phyloP scores from a whole-genome alignment of 2,329 filamentous ascomycete genomes.

The Fusarium odoratissimum region DNA sequence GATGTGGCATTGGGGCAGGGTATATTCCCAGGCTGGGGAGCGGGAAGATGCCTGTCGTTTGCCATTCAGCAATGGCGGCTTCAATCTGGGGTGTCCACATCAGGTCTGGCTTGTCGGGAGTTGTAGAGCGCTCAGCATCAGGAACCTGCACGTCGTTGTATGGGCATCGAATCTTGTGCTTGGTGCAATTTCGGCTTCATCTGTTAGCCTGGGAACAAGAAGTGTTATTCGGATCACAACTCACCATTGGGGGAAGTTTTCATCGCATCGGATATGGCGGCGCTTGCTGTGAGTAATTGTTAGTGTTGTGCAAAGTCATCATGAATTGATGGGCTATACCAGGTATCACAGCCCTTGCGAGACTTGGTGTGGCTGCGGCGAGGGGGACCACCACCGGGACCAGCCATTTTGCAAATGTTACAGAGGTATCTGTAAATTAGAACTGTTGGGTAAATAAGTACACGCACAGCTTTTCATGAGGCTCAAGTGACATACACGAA shows the following conservation, averaged over 20 bases:
- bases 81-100: conserved; percentile 91
- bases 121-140: conserved; percentile 70
- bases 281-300: conserved; percentile 71
- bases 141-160: conserved; percentile 86
- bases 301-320: conserved; percentile 6
- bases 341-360: conserved; percentile 97
- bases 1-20: conserved; percentile 77
- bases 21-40: conserved; percentile 85
- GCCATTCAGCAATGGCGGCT: conserved; percentile 83
- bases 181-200: conserved; percentile 92
- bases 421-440: conserved; percentile 50
- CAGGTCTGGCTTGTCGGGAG: conserved; percentile 74
- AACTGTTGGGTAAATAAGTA: conserved; percentile 41
- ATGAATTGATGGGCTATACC: conserved; percentile 57
- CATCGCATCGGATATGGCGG: conserved; percentile 96
- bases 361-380: conserved; percentile 95
- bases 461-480: neutral
- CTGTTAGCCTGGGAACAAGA: conserved; percentile 12
- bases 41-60: conserved; percentile 84
- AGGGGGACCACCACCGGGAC: conserved; percentile 93
- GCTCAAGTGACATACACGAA: conserved; percentile 45
- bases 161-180: conserved; percentile 97
- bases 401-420: conserved; percentile 75
- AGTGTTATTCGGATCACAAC: conserved; percentile 41
- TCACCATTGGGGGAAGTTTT: conserved; percentile 97